phyloP scores from a whole-genome alignment of 768 basidiomycete genomes.

The Panaeolus cyanescens region DNA sequence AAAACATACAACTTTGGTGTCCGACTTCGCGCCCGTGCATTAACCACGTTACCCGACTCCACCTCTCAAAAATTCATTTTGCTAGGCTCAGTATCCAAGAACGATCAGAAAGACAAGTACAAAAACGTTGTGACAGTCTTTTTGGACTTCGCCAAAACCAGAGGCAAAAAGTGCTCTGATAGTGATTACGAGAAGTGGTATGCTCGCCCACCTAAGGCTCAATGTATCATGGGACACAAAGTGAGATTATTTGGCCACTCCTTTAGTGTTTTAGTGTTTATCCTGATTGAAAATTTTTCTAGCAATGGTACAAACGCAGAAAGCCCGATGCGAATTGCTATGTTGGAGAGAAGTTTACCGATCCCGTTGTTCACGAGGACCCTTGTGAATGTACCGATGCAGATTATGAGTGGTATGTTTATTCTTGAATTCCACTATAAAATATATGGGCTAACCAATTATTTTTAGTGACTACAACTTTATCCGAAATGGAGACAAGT shows the following conservation, averaged over 20 bases:
- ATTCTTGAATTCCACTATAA: neutral
- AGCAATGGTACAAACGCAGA: conserved; percentile 95
- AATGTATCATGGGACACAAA: conserved; percentile 96
- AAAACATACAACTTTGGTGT: conserved; percentile 67
- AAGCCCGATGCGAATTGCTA: conserved; percentile 86
- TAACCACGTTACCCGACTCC: conserved; percentile 93
- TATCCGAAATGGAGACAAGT: conserved; percentile 70
- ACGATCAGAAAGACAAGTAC: conserved; percentile 50
- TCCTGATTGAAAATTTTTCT: no score
- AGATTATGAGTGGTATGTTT: conserved; percentile 88
- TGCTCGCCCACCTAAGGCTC: conserved; percentile 61
- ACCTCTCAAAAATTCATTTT: conserved; percentile 96
- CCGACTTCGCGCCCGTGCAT: conserved; percentile 66
- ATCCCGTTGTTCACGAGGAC: conserved; percentile 84
- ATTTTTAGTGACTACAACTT: conserved; percentile 83
- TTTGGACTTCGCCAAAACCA: conserved; percentile 80
- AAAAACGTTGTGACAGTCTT: conserved; percentile 73
- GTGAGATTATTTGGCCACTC: conserved; percentile 33
- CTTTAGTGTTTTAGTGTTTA: neutral
- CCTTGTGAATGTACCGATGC: conserved; percentile 80
- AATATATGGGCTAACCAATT: neutral
- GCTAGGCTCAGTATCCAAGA: conserved; percentile 71
- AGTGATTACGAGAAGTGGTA: conserved; percentile 89
- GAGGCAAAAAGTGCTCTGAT: conserved; percentile 65
- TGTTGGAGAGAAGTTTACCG: conserved; percentile 86